Evolutionary conservation across 176 grass and related monocot genomes (phyloP).

Genomic region (Elymus sibiricus): DNA sequence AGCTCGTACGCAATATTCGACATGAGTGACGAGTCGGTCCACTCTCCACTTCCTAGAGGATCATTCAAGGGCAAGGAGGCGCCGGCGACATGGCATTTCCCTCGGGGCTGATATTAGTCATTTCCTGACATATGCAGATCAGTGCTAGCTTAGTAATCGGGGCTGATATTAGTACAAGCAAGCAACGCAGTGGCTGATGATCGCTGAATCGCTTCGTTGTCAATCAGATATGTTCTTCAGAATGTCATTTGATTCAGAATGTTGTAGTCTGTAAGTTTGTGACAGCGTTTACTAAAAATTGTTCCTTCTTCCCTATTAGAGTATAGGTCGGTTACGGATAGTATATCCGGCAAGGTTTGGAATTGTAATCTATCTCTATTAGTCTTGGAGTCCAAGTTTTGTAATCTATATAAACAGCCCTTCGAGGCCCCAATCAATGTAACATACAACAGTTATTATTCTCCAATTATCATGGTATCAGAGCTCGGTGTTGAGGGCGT

Average conservation of each 20-base stretch:
- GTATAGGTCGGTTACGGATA: too few species aligned
- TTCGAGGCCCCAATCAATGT: too few species aligned
- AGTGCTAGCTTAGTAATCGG: too few species aligned
- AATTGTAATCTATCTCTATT: too few species aligned
- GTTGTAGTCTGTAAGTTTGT: not conserved
- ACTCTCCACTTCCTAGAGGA: not conserved
- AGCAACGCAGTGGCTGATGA: not conserved
- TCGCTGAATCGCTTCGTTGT: not conserved
- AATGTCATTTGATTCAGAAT: not conserved
- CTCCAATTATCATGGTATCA: too few species aligned
- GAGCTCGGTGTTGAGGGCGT: too few species aligned
- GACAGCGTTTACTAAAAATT: not conserved
- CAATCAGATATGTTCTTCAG: not conserved
- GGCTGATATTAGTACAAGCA: not conserved
- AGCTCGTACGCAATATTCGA: not conserved
- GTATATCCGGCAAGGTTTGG: too few species aligned
- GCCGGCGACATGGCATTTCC: slow-evolving; percentile 13
- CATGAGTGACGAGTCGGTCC: not conserved
- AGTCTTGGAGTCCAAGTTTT: too few species aligned
- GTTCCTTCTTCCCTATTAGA: too few species aligned
- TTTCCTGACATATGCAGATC: not conserved
- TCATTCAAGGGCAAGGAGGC: not conserved
- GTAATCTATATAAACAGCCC: too few species aligned
- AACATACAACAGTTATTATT: too few species aligned
- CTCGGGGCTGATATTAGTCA: not conserved